phyloP scores from a whole-genome alignment of 805 yeast genomes.

The Zygosaccharomyces bisporus region DNA sequence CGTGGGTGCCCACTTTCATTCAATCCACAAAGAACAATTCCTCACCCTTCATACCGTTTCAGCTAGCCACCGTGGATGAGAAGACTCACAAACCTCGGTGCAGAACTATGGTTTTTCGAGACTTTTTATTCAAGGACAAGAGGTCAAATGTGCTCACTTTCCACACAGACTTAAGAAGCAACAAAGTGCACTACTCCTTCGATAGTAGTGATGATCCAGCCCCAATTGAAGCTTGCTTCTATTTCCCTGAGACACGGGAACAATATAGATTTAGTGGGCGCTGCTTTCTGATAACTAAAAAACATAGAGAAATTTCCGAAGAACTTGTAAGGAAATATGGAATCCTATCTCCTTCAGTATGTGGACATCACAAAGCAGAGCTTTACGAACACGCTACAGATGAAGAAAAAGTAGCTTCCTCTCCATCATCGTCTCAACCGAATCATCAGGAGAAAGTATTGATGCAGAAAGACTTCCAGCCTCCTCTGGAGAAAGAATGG shows the following conservation, averaged over 20 bases:
- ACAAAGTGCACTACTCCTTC: conserved; percentile 52
- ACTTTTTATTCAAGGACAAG: conserved; percentile 68
- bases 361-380: conserved; percentile 22
- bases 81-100: conserved; percentile 52
- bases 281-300: conserved; percentile 44
- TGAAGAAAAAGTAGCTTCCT: conserved; percentile 13
- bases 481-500: conserved; percentile 67
- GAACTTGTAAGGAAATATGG: conserved; percentile 27
- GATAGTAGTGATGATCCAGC: conserved; percentile 38
- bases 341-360: conserved; percentile 30
- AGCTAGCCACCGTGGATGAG: conserved; percentile 62
- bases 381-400: conserved; percentile 17
- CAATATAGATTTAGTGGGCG: conserved; percentile 73
- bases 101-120: conserved; percentile 68
- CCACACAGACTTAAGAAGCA: conserved; percentile 68
- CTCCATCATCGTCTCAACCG: too few relatives aligned
- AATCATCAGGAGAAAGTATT: conserved; percentile 3
- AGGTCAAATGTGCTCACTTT: conserved; percentile 64
- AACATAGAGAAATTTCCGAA: conserved; percentile 11
- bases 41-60: conserved; percentile 53
- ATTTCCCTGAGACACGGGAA: conserved; percentile 56
- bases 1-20: conserved; percentile 70
- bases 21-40: conserved; percentile 49
- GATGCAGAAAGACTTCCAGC: conserved; percentile 21
- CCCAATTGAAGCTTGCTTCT: conserved; percentile 71